These are phyloP conservation scores for Casuarina cunninghamiana DNA, from an alignment of 306 rosid species.

Conservation along the genomic window DNA sequence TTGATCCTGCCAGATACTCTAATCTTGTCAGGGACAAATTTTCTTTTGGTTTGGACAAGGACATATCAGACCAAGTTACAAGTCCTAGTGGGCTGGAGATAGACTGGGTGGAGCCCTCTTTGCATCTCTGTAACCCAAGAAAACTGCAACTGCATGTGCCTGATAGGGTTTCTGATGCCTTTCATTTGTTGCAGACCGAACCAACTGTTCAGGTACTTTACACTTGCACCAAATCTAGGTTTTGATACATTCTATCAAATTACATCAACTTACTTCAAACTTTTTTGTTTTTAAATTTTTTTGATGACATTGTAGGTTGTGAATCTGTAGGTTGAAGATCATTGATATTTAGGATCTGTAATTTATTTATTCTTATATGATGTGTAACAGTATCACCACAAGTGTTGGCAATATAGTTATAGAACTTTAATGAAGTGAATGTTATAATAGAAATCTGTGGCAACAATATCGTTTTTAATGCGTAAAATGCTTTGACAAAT, in stretches of 20 bases:
- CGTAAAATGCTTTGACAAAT: slow-evolving; percentile 2
- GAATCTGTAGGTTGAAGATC: not conserved
- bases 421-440: not conserved
- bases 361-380: not conserved
- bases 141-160: slow-evolving; percentile 27
- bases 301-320: not conserved
- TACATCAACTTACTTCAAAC: not conserved
- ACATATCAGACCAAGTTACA: slow-evolving; percentile 22
- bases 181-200: slow-evolving; percentile 69
- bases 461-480: not conserved
- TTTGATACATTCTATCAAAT: not conserved
- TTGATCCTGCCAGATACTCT: slow-evolving; percentile 39
- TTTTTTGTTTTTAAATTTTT: not conserved
- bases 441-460: not conserved
- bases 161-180: slow-evolving; percentile 55
- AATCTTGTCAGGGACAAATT: slow-evolving; percentile 43
- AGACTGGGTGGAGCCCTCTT: slow-evolving; percentile 70
- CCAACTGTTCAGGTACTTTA: slow-evolving; percentile 63
- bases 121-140: slow-evolving; percentile 33
- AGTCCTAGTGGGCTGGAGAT: slow-evolving; percentile 37
- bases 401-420: not conserved
- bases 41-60: slow-evolving; percentile 23
- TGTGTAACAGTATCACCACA: not conserved
- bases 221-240: not conserved
- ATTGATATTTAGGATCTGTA: not conserved